Base-by-base conservation (phyloP, 805 yeast genomes). In the Suhomyces vadensis region DNA sequence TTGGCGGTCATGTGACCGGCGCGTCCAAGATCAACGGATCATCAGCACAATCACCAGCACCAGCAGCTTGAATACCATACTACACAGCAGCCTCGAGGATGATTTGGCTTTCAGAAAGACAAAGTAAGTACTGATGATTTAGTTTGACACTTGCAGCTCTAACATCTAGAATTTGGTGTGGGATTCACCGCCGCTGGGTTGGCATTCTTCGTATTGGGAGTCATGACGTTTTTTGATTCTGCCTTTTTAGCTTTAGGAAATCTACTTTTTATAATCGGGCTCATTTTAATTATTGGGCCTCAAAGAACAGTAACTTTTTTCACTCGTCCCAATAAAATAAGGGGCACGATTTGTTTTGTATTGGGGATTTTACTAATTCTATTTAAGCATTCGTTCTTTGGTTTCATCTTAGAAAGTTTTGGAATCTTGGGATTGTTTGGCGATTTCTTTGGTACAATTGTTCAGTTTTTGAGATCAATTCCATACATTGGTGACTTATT, bases 401-500 rank as follows among this genome's bases (percentile, higher is more conserved):
- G 99, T 6, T 92, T 94, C 58, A 61, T 84, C 1, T 68, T 92
- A 31, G 99, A 92, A 63, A 79, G 85, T 40, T 70, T 91, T 50
- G 99, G 99, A n/a, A 88, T 92, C 20, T 66, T 92, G 48, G 91
- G 88, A 6, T 71, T 92, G 27, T 92, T 94, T 67, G 99, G 90
- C 27, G 98, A 94, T 65, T 91, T 94, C 64, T 87, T 92, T 58
- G 89, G 95, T 20, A 87, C 95, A 9, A 82, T 94, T 37, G 79
- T 92, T 9, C 85, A 87, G 53, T 92, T 94, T 59, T 73, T 92
- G 56, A 77, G 97, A 63, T 85, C 95, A 5, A 64, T 92, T 55
- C 99, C 99, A 2, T 61, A 86, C 47, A 82, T 94, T 48, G 98
- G 98, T 0, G 91, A 95, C 20, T 46, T 90, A 5, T 75, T 94